These are phyloP conservation scores for Sordariomycetes sp. DNA, from an alignment of 2,329 filamentous ascomycete species.

Conservation along the genomic window DNA sequence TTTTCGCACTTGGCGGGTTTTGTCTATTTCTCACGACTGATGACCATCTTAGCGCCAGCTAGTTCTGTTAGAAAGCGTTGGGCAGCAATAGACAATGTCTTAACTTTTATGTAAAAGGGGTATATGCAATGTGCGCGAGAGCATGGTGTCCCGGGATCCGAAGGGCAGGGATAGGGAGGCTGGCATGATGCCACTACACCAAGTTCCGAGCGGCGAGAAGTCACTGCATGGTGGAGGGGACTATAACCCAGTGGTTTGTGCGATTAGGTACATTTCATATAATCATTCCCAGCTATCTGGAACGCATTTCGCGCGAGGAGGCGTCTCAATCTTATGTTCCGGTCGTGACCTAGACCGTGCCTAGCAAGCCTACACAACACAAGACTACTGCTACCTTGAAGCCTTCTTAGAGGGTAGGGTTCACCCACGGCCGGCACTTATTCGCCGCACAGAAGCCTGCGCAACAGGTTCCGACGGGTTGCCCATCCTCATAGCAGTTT, in stretches of 20 bases:
- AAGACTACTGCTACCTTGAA: neutral
- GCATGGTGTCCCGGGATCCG: too few relatives aligned
- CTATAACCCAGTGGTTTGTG: too few relatives aligned
- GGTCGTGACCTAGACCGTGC: neutral
- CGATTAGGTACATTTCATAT: too few relatives aligned
- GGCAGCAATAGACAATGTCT: neutral
- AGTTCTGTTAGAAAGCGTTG: neutral
- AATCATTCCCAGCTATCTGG: too few relatives aligned
- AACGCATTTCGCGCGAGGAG: too few relatives aligned
- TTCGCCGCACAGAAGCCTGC: constrained; percentile 30
- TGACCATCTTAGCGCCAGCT: neutral
- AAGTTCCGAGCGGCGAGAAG: too few relatives aligned
- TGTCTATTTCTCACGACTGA: neutral
- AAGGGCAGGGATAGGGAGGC: neutral
- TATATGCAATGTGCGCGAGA: neutral
- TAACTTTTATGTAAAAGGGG: neutral
- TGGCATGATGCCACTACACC: too few relatives aligned
- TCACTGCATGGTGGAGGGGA: too few relatives aligned
- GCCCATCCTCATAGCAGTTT: constrained; percentile 23
- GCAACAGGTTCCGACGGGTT: constrained; percentile 27
- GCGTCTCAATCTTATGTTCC: too few relatives aligned
- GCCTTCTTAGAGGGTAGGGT: neutral
- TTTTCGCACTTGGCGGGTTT: too few relatives aligned
- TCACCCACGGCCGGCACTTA: constrained; percentile 24
- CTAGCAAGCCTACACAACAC: neutral